These are phyloP conservation scores for Tetrahymena borealis DNA, from an alignment of 73 alveolate genomes.

Conservation along the genomic window DNA sequence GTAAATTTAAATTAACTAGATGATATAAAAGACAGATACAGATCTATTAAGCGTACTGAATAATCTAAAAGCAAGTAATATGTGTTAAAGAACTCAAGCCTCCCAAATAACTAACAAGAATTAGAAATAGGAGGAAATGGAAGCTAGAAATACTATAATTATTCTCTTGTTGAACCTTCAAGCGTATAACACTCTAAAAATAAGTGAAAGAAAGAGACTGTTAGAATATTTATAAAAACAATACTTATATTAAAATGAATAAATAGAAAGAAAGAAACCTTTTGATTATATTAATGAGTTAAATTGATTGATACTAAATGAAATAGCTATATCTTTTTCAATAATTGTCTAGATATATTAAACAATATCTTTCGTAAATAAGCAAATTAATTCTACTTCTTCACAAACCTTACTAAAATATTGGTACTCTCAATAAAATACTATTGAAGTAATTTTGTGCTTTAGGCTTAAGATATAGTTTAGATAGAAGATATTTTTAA, in stretches of 20 bases:
- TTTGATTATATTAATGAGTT: too few species aligned
- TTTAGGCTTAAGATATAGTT: too few species aligned
- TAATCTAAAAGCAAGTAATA: not conserved
- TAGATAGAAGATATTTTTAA: too few species aligned
- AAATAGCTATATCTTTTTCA: too few species aligned
- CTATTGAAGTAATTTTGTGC: too few species aligned
- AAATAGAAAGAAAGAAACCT: not conserved
- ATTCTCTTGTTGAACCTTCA: not conserved
- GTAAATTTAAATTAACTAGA: not conserved
- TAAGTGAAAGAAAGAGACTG: not conserved
- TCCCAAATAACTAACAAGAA: not conserved
- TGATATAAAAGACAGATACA: not conserved
- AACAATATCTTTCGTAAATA: too few species aligned
- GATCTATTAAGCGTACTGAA: not conserved
- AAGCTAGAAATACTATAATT: not conserved
- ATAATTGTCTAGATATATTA: too few species aligned
- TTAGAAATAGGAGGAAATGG: not conserved
- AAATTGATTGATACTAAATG: too few species aligned
- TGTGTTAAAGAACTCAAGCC: not conserved
- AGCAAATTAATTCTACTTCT: too few species aligned
- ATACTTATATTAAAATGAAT: not conserved
- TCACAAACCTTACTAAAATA: too few species aligned
- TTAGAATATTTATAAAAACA: not conserved
- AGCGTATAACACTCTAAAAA: not conserved
- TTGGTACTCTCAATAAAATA: too few species aligned